phyloP scores from a whole-genome alignment of 345 rosid genomes.

The Balakata baccata region DNA sequence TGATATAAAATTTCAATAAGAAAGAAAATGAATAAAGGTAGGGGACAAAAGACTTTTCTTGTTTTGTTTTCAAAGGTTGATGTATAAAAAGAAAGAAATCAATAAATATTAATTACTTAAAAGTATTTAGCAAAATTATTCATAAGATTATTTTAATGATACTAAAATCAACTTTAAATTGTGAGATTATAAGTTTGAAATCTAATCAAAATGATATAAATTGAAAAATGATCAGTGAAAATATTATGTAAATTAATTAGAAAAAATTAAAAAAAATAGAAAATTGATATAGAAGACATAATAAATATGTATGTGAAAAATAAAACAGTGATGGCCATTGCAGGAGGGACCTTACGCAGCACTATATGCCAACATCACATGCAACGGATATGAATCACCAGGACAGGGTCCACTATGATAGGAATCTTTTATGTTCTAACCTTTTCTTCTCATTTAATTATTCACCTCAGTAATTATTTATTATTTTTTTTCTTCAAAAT shows the following conservation, averaged over 20 bases:
- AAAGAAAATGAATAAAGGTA: not conserved
- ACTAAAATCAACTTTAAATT: not conserved
- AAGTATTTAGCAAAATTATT: no score
- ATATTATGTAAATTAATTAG: no score
- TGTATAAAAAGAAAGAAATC: not conserved
- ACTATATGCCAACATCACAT: constrained; percentile 22
- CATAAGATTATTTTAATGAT: not conserved
- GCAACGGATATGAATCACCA: not conserved
- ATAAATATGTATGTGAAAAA: not conserved
- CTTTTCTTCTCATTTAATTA: no score
- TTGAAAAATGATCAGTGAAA: not conserved
- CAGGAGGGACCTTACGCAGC: constrained; percentile 18
- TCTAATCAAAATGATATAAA: not conserved
- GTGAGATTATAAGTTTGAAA: not conserved
- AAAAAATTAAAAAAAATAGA: no score
- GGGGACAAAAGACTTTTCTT: not conserved
- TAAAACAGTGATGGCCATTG: not conserved
- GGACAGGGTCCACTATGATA: constrained; percentile 17
- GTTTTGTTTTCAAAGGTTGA: not conserved
- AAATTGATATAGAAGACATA: no score
- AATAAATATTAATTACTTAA: not conserved
- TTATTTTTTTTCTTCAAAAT: no score
- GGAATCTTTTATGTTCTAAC: constrained; percentile 13
- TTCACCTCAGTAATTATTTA: no score
- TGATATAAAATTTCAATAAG: not conserved